These are phyloP conservation scores for Agaricus sinodeliciosus DNA, from an alignment of 768 basidiomycete species.

Conservation along the genomic window DNA sequence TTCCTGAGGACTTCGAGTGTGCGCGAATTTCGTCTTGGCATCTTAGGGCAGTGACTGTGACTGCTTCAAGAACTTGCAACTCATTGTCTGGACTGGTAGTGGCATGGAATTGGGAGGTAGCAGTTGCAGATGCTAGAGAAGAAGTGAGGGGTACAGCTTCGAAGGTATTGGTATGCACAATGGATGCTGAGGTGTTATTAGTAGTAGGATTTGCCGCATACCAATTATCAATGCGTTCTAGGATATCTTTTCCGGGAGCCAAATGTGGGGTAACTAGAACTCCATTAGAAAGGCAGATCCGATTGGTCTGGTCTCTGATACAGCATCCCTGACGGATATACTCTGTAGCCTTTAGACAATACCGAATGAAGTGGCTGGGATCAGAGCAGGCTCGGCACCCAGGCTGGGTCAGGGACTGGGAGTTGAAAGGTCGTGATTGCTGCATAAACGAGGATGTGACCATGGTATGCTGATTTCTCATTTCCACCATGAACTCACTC, in stretches of 20 bases:
- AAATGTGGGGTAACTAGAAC: neutral
- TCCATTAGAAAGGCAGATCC: neutral
- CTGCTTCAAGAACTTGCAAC: neutral
- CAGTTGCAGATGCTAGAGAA: neutral
- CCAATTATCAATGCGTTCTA: conserved; percentile 12
- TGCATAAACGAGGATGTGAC: too few relatives aligned
- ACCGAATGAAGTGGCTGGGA: neutral
- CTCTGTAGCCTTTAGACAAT: neutral
- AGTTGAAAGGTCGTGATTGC: neutral
- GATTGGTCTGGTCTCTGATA: neutral
- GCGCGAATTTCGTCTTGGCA: neutral
- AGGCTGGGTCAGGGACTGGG: neutral
- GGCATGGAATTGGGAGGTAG: neutral
- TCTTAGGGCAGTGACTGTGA: neutral
- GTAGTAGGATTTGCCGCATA: neutral
- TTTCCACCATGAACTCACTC: too few relatives aligned
- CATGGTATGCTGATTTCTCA: too few relatives aligned
- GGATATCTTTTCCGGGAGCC: neutral
- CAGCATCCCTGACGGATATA: neutral
- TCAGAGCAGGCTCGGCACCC: neutral
- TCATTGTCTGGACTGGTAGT: neutral
- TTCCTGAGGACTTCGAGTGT: neutral
- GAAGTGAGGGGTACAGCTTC: neutral
- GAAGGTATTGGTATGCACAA: neutral
- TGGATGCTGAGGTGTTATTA: neutral